phyloP scores from a whole-genome alignment of 305 asterid species.

The Solanum chacoense region DNA sequence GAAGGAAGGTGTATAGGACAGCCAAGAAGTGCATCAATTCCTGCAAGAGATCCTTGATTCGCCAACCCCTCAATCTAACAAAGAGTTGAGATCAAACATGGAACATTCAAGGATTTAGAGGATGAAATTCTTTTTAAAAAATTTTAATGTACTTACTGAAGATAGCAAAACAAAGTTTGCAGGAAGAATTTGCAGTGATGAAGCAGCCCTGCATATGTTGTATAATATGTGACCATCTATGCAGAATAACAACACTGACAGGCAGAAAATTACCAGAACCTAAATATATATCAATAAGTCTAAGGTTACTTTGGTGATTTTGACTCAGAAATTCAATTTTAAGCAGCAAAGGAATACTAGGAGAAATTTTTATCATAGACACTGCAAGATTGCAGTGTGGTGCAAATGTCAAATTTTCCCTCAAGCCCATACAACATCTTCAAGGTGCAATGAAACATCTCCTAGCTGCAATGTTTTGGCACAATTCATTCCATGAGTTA shows the following conservation, averaged over 20 bases:
- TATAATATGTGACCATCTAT: not conserved
- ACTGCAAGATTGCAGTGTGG: not conserved
- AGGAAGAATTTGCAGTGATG: constrained; percentile 73
- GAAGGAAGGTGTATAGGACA: constrained; percentile 92
- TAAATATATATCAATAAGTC: not conserved
- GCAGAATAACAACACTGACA: not conserved
- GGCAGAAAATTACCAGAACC: not conserved
- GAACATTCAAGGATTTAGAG: constrained; percentile 7
- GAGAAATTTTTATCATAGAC: not conserved
- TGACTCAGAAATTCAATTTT: not conserved
- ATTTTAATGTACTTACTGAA: constrained; percentile 36
- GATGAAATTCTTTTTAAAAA: not conserved
- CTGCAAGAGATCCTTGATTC: constrained; percentile 85
- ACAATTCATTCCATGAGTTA: not conserved
- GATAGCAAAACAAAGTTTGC: constrained; percentile 63
- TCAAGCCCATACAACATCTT: not conserved
- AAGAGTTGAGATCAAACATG: constrained; percentile 5
- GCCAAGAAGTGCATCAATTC: constrained; percentile 90
- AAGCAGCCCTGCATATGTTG: constrained; percentile 41
- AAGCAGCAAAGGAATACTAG: not conserved
- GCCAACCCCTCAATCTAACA: constrained; percentile 64
- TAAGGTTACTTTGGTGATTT: not conserved
- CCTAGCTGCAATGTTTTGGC: not conserved
- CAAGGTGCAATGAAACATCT: not conserved
- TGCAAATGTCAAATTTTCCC: not conserved